Evolutionary conservation across 2,329 filamentous ascomycete species (phyloP), one percentile per base, ranked within the genome.

Genomic region (Hysterium pulicare): DNA sequence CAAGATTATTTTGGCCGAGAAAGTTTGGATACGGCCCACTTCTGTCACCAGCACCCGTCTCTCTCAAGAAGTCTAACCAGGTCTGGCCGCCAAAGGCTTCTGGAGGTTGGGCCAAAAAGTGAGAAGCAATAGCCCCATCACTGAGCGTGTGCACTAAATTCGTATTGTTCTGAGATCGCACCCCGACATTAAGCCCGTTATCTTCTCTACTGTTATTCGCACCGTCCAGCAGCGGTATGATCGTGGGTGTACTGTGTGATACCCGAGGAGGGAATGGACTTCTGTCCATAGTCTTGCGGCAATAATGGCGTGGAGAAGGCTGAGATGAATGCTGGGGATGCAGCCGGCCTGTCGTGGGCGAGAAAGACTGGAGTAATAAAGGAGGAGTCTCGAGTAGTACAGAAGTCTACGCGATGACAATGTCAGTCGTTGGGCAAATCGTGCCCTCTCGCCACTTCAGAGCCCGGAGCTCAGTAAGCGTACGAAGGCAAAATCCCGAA

Each of bases 61-160:
- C 52, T 11, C 61, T 46, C 32, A 66, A 46, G 40, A 66, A 66
- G 50, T 64, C 62, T 30, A 58, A 49, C 63, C 63, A 66, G 28
- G 63, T 64, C 46, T 66, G 58, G 23, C 60, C 55, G 13, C 53
- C 55, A 26, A 47, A 49, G 13, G 40, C 41, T 16, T 51, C 40
- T 7, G 33, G 42, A 2, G 48, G 45, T 31, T 59, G 59, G 1
- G 57, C 52, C 9, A 57, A 50, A 38, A 56, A 58, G 41, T 59
- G 59, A 13, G 58, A 60, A 8, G 58, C 56, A 6, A 58, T 51
- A 11, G 53, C 52, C 4, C 58, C 58, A 41, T 58, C 53, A 22
- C 47, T 47, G 31, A 36, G 44, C 17, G 37, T 46, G 11, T 36
- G 45, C 31, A 32, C 38, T 19, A 26, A 38, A 38, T 35, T n/a